Conservation (phyloP, 495 filamentous ascomycete species). For the Mycothermus thermophilus region DNA sequence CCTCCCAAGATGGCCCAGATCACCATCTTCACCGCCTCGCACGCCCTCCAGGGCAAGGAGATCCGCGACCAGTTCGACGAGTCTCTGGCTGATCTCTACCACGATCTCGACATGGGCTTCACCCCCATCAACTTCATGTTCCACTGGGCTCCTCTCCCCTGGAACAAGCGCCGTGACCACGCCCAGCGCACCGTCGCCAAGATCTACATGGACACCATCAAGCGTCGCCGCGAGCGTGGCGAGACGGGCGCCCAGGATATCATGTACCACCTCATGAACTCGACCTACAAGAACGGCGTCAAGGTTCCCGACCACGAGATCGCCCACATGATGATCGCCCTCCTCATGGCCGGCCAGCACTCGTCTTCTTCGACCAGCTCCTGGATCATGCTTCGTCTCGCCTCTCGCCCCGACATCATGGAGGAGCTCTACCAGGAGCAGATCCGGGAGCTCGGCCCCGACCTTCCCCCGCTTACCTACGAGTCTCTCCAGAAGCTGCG, state of each 20-base stretch:
- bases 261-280: constrained; percentile 72
- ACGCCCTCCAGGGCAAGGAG: constrained; percentile 68
- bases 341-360: constrained; percentile 83
- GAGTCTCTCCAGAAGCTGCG: constrained; percentile 55
- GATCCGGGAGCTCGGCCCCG: constrained; percentile 42
- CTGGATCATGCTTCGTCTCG: constrained; percentile 72
- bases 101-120: constrained; percentile 78
- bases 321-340: constrained; percentile 84
- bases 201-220: constrained; percentile 67
- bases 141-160: constrained; percentile 75
- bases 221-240: constrained; percentile 40
- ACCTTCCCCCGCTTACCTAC: constrained; percentile 50
- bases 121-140: constrained; percentile 73
- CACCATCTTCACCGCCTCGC: constrained; percentile 72
- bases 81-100: constrained; percentile 59
- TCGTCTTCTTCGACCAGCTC: constrained; percentile 68
- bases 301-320: constrained; percentile 64
- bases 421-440: constrained; percentile 71
- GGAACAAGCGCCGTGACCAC: constrained; percentile 63
- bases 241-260: constrained; percentile 50
- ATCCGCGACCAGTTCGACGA: constrained; percentile 62
- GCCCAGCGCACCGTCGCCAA: constrained; percentile 63
- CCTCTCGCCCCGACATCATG: constrained; percentile 55
- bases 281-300: constrained; percentile 59
- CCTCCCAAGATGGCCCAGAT: constrained; percentile 63